Evolutionary conservation across 2,329 filamentous ascomycete species (phyloP), one percentile per base, ranked within the genome.

Genomic region (Colletotrichum zoysiae): DNA sequence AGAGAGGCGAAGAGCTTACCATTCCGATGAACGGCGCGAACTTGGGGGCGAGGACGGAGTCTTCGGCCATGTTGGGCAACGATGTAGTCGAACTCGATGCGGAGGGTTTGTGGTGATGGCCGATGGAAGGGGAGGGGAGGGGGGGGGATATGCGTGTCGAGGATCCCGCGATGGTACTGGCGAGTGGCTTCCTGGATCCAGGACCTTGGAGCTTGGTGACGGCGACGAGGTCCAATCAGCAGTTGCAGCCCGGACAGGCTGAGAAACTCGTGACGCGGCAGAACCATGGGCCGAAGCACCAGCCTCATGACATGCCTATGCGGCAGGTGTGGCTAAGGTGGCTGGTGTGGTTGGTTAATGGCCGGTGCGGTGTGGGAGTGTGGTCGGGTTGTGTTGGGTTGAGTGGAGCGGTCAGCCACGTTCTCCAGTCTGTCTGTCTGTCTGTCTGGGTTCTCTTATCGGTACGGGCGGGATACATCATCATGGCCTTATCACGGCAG

Each of bases 1-100:
- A 60, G 72, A 48, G 65, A 53, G 33, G 20, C 26, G 53, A 38
- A n/a, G 33, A 48, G 84, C 91, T 84, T 86, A 95, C 93, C 92
- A 95, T 94, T 86, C 93, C 93, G 81, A 95, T 88, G 86, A 95
- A 96, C 77, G 93, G 93, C 85, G 93, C 93, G 81, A 95, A 95
- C 84, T 93, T 93, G 77, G 93, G 93, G 71, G 91, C 86, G 74
- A 90, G 83, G 76, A 91, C 89, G 59, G 88, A 89, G 76, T 88
- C 77, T 67, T 81, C 85, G 71, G 82, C 83, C 88, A 90, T 90
- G 74, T 60, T 83, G 78, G 63, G 75, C 50, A 75, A 38, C 55
- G 35, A 30, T 51, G 61, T 35, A 38, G 51, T 59, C 44, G 59
- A 46, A 65, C 64, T 74, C 71, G 66, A 60, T 63, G 58, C 44